Percentiles rank a stretch among this genome's conserved stretches.
Conservation (phyloP, 208 protist genomes). For the Wallacemonas sp. region DNA sequence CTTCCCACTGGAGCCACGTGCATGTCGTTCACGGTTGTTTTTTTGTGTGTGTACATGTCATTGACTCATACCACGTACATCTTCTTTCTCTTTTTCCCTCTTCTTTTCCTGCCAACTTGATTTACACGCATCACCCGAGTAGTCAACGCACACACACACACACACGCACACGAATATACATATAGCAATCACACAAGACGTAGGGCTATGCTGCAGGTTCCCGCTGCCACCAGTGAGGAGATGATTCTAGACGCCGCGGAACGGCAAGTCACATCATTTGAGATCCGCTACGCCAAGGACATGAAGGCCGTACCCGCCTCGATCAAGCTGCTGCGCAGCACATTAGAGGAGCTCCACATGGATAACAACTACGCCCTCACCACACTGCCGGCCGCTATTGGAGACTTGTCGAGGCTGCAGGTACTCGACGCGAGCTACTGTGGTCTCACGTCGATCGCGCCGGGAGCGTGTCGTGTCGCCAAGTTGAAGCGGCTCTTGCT, state of each 20-base stretch:
- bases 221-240: constrained; percentile 21
- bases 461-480: constrained; percentile 49
- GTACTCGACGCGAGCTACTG: constrained; percentile 76
- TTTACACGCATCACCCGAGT: background rate
- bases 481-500: constrained; percentile 65
- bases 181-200: background rate
- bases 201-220: constrained; percentile 4
- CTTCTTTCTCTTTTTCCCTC: constrained; percentile 3
- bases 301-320: constrained; percentile 33
- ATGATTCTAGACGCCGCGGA: constrained; percentile 51
- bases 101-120: background rate
- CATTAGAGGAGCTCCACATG: constrained; percentile 71
- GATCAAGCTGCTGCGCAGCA: constrained; percentile 49
- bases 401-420: constrained; percentile 56
- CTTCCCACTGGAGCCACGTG: no score
- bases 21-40: no score
- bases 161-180: no score
- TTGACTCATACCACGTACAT: no score
- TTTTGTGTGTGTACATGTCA: no score
- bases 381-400: constrained; percentile 46
- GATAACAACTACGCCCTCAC: constrained; percentile 85
- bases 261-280: constrained; percentile 40
- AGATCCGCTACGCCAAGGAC: constrained; percentile 46
- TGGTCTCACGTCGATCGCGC: constrained; percentile 37
- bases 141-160: no score